Evolutionary conservation across 306 rosid species (phyloP).

Genomic region (Quercus variabilis): DNA sequence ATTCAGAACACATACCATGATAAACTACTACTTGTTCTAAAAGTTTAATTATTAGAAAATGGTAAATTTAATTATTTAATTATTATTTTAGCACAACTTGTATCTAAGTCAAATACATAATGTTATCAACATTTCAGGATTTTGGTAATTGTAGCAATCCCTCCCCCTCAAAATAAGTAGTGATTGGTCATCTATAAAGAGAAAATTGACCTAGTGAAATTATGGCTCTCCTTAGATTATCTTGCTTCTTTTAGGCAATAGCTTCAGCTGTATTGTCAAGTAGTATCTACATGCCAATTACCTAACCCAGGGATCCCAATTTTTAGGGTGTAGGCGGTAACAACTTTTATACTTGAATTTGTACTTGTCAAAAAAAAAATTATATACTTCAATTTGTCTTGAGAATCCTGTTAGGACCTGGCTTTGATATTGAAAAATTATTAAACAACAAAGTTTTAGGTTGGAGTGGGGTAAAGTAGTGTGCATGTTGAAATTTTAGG

Average conservation of each 20-base stretch:
- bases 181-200: not conserved
- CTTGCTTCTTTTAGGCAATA: not conserved
- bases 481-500: too few relatives aligned
- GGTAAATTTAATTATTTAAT: too few relatives aligned
- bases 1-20: too few relatives aligned
- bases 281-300: too few relatives aligned
- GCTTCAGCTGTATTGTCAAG: too few relatives aligned
- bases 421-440: too few relatives aligned
- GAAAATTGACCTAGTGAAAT: not conserved
- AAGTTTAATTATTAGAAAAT: too few relatives aligned
- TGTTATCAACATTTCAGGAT: not conserved
- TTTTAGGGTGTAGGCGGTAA: not conserved
- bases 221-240: not conserved
- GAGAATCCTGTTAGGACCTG: not conserved
- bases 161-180: not conserved
- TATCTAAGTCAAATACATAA: not conserved
- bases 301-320: not conserved
- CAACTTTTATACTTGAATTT: not conserved
- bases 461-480: too few relatives aligned
- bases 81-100: not conserved
- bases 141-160: not conserved
- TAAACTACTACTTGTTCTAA: too few relatives aligned
- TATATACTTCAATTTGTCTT: too few relatives aligned
- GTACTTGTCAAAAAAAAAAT: not conserved
- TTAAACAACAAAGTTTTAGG: too few relatives aligned